These are phyloP conservation scores for Parastagonospora nodorum DNA, from an alignment of 2,329 filamentous ascomycete species.

Conservation along the genomic window DNA sequence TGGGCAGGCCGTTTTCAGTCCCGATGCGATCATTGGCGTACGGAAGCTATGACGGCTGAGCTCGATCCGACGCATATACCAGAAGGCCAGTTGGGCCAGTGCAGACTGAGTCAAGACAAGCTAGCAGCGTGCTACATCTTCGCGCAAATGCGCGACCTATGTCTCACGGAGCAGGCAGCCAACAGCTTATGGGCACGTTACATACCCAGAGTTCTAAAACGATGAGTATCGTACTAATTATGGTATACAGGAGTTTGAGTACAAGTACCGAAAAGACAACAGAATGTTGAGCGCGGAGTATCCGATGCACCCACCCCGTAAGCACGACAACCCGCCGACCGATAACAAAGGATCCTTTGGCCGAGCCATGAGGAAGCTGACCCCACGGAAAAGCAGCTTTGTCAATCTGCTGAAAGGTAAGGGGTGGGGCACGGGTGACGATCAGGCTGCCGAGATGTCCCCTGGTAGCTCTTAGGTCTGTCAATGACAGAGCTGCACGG, in stretches of 20 bases:
- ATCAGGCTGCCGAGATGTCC: slow-evolving; percentile 5
- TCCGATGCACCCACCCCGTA: slow-evolving; percentile 21
- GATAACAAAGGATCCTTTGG: slow-evolving; percentile 30
- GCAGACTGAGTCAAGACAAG: slow-evolving; percentile 31
- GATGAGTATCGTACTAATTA: neutral
- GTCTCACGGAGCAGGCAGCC: slow-evolving; percentile 31
- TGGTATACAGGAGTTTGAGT: slow-evolving; percentile 38
- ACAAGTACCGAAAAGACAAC: slow-evolving; percentile 37
- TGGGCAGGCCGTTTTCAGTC: slow-evolving; percentile 44
- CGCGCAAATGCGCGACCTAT: slow-evolving; percentile 37
- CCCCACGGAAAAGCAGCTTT: slow-evolving; percentile 41
- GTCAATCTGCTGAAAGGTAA: slow-evolving; percentile 42
- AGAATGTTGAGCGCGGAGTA: slow-evolving; percentile 28
- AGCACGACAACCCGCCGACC: slow-evolving; percentile 22
- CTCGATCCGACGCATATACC: slow-evolving; percentile 15
- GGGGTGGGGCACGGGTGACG: slow-evolving; percentile 31
- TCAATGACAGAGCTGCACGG: neutral
- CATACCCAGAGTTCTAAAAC: neutral
- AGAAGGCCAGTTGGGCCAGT: slow-evolving; percentile 25
- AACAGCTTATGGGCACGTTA: slow-evolving; percentile 41
- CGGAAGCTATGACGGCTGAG: slow-evolving; percentile 32
- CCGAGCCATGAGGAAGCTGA: slow-evolving; percentile 40
- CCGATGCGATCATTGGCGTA: slow-evolving; percentile 42
- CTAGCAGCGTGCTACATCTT: slow-evolving; percentile 36
- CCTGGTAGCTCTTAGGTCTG: slow-evolving; percentile 8